These are phyloP conservation scores for Gracilariopsis chorda DNA, from an alignment of 23 red algal species.

Conservation along the genomic window DNA sequence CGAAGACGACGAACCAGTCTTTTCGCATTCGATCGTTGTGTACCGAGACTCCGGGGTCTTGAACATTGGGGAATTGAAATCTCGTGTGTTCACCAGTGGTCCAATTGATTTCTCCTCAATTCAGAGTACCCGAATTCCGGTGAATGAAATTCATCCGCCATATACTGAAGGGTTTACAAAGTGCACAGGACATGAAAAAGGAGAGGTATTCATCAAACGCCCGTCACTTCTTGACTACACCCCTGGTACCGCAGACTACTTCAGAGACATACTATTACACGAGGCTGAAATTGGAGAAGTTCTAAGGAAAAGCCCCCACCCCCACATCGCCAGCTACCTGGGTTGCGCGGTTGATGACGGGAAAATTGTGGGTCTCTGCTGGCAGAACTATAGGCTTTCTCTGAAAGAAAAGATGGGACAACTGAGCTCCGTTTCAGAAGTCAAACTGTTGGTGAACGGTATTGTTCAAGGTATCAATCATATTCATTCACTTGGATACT, in stretches of 20 bases:
- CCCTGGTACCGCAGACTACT: neutral
- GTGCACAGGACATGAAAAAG: neutral
- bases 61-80: neutral
- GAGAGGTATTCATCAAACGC: neutral
- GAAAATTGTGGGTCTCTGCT: neutral
- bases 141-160: neutral
- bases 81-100: neutral
- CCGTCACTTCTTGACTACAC: neutral
- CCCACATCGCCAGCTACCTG: neutral
- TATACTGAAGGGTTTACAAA: neutral
- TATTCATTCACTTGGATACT: conserved; percentile 27
- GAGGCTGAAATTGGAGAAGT: neutral
- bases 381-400: conserved; percentile 8
- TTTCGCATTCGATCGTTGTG: conserved; percentile 23
- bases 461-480: neutral
- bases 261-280: neutral
- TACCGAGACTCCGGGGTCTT: neutral
- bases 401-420: neutral
- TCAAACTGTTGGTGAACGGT: neutral
- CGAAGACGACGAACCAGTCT: neutral
- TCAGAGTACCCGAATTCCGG: neutral
- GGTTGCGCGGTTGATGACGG: neutral
- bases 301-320: neutral
- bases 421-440: neutral
- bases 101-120: neutral